phyloP scores from a whole-genome alignment of 1,139 yeast species.

The Blastobotrys ciferrii region DNA sequence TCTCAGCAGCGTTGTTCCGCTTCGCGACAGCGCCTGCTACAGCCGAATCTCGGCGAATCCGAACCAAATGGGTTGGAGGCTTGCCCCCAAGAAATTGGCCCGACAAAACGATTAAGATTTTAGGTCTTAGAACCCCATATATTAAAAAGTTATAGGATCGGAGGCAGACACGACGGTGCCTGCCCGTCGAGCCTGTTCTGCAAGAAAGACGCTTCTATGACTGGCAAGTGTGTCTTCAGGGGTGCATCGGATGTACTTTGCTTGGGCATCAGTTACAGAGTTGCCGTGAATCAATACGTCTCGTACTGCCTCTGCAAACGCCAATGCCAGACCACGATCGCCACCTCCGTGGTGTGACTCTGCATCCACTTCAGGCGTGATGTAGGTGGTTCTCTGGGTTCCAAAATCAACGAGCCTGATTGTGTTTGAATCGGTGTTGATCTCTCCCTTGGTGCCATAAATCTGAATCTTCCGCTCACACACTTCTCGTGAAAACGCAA shows the following conservation, averaged over 20 bases:
- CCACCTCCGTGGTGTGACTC: conserved; percentile 34
- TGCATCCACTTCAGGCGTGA: conserved; percentile 20
- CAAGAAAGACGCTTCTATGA: conserved; percentile 30
- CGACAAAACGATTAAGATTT: not conserved
- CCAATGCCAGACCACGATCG: conserved; percentile 29
- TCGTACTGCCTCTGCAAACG: conserved; percentile 28
- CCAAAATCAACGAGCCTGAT: conserved; percentile 28
- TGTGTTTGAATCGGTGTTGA: conserved; percentile 27
- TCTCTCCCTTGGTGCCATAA: conserved; percentile 31
- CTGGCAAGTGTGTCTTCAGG: conserved; percentile 28
- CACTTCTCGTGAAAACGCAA: conserved; percentile 29
- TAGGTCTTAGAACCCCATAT: not conserved
- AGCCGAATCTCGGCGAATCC: no score
- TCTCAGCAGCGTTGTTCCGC: no score
- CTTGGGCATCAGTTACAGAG: conserved; percentile 25
- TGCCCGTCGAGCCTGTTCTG: conserved; percentile 28
- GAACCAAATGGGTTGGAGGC: no score
- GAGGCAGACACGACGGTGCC: conserved; percentile 20
- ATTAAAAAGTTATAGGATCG: conserved; percentile 13
- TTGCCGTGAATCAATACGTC: conserved; percentile 23
- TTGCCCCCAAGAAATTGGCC: no score
- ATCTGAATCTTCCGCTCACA: conserved; percentile 29
- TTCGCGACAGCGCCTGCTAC: no score
- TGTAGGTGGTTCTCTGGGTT: conserved; percentile 20
- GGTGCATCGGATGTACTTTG: conserved; percentile 26